Conservation (phyloP, 108 stramenopile species). For the Hondaea fermentalgiana region DNA sequence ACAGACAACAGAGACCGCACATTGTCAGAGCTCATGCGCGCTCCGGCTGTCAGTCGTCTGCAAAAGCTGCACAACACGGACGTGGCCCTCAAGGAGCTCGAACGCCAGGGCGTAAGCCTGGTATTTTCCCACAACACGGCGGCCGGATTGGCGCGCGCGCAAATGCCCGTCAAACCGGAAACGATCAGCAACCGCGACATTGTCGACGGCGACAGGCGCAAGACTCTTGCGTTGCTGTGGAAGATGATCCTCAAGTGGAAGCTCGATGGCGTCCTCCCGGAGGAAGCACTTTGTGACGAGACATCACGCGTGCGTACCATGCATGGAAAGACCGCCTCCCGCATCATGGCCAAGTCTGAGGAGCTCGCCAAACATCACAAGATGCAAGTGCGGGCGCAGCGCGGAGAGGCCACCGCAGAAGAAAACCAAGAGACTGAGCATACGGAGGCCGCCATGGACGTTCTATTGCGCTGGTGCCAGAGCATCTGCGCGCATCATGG, state of each 20-base stretch:
- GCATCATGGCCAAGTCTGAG: background rate
- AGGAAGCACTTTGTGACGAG: constrained; percentile 19
- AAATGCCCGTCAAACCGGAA: background rate
- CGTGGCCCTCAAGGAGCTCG: constrained; percentile 46
- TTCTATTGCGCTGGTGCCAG: constrained; percentile 68
- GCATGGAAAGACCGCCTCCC: background rate
- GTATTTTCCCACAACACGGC: background rate
- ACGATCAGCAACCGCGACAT: constrained; percentile 32
- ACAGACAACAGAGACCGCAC: constrained; percentile 34
- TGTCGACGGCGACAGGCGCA: constrained; percentile 35
- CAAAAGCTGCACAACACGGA: constrained; percentile 84
- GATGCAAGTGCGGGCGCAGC: background rate
- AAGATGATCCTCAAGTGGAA: constrained; percentile 37
- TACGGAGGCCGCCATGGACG: constrained; percentile 35
- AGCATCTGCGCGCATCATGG: constrained; percentile 66
- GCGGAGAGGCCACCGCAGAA: background rate
- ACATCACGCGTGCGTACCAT: background rate
- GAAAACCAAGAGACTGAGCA: constrained; percentile 28
- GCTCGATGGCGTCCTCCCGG: constrained; percentile 26
- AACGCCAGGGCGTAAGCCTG: background rate
- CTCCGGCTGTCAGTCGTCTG: constrained; percentile 75
- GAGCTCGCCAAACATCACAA: background rate
- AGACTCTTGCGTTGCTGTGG: constrained; percentile 40
- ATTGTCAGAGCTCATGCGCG: constrained; percentile 53
- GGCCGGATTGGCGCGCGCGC: background rate